Evolutionary conservation across 2,329 filamentous ascomycete species (phyloP).

Genomic region (Fusarium sp.): DNA sequence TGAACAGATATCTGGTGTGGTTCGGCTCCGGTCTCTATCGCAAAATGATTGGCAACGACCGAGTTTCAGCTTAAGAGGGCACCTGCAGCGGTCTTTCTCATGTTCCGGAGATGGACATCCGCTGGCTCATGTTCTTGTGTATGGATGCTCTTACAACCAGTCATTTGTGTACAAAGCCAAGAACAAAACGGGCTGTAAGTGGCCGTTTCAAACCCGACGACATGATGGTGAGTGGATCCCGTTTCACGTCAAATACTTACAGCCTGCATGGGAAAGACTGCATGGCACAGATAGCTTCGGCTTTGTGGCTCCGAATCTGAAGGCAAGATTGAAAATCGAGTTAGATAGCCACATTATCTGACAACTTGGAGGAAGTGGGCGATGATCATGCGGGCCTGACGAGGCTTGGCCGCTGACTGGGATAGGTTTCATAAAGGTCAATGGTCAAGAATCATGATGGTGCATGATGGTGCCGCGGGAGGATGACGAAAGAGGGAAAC

Average conservation of each 20-base stretch:
- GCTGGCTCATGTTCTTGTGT: slow-evolving; percentile 5
- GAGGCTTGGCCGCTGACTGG: slow-evolving; percentile 16
- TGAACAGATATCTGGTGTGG: slow-evolving; percentile 15
- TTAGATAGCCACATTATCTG: neutral
- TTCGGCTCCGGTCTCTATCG: slow-evolving; percentile 15
- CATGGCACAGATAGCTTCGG: slow-evolving; percentile 33
- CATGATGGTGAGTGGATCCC: slow-evolving; percentile 34
- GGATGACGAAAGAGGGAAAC: slow-evolving; percentile 33
- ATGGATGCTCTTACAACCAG: slow-evolving; percentile 35
- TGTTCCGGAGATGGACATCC: slow-evolving; percentile 28
- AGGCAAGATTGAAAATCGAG: slow-evolving; percentile 2
- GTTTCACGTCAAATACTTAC: slow-evolving; percentile 32
- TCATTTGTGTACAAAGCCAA: slow-evolving; percentile 25
- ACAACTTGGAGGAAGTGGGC: slow-evolving; percentile 18
- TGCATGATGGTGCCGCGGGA: slow-evolving; percentile 40
- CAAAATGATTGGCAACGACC: slow-evolving; percentile 16
- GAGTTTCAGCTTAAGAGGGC: slow-evolving; percentile 25
- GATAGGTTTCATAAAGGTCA: slow-evolving; percentile 25
- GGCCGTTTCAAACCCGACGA: slow-evolving; percentile 18
- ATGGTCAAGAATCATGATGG: slow-evolving; percentile 31
- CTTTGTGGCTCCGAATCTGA: slow-evolving; percentile 17
- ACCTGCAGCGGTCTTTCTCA: slow-evolving; percentile 11
- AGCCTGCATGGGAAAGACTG: slow-evolving; percentile 25
- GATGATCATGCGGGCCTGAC: slow-evolving; percentile 10
- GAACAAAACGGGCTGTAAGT: slow-evolving; percentile 24